Conservation (phyloP, 1,139 yeast genomes). For the Tardiomyces blankii region DNA sequence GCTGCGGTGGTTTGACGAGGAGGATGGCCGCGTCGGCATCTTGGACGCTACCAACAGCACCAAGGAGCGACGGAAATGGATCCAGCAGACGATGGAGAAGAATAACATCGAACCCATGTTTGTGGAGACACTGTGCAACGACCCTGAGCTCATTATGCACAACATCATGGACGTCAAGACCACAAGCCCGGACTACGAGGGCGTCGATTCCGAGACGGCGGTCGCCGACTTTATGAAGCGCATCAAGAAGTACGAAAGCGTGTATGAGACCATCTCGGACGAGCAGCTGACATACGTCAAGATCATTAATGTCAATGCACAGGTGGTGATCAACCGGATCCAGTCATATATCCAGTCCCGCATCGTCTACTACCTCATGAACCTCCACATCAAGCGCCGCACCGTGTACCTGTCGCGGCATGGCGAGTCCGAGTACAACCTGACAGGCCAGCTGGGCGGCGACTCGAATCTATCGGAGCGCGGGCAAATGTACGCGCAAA, state of each 20-base stretch:
- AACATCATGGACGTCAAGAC: constrained; percentile 81
- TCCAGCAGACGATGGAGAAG: constrained; percentile 51
- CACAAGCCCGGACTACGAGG: constrained; percentile 77
- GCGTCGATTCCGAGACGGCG: constrained; percentile 61
- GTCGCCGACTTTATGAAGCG: constrained; percentile 60
- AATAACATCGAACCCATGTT: constrained; percentile 79
- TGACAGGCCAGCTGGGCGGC: constrained; percentile 94
- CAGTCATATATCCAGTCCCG: constrained; percentile 85
- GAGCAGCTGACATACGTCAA: constrained; percentile 71
- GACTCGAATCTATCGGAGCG: constrained; percentile 81
- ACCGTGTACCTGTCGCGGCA: constrained; percentile 90
- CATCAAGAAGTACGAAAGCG: constrained; percentile 59
- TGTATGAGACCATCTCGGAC: constrained; percentile 54
- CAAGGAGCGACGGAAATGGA: constrained; percentile 52
- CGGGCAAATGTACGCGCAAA: constrained; percentile 76
- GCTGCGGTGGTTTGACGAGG: constrained; percentile 76
- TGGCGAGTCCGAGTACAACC: constrained; percentile 86
- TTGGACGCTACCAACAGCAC: constrained; percentile 85
- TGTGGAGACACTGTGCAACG: constrained; percentile 86
- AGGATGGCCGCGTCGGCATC: constrained; percentile 81
- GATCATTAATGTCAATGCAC: constrained; percentile 76
- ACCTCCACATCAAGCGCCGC: constrained; percentile 84
- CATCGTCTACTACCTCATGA: constrained; percentile 92
- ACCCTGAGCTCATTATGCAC: constrained; percentile 61
- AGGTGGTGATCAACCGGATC: constrained; percentile 77